Conservation (phyloP, 257 asterid species). For the Ophiorrhiza pumila region DNA sequence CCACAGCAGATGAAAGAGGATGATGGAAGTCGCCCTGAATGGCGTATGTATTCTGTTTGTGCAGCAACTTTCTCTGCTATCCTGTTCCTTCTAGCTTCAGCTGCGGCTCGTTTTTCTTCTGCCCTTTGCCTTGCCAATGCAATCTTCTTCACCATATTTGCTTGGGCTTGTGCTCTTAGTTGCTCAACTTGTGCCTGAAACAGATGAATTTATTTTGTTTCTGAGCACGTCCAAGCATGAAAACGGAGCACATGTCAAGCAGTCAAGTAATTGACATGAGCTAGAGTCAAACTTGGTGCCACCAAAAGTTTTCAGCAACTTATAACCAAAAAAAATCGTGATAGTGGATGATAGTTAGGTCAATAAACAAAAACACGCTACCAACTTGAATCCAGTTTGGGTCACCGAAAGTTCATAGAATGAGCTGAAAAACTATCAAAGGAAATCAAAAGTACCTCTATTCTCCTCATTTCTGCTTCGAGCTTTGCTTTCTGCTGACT, state of each 20-base stretch:
- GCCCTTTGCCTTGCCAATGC: constrained; percentile 83
- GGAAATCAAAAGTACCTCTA: constrained; percentile 50
- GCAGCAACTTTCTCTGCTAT: constrained; percentile 71
- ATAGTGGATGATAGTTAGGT: background rate
- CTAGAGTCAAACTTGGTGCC: background rate
- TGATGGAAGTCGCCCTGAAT: constrained; percentile 78
- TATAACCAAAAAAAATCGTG: background rate
- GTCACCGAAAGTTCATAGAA: background rate
- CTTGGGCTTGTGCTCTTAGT: constrained; percentile 80
- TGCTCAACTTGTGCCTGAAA: constrained; percentile 65
- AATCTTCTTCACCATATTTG: constrained; percentile 79
- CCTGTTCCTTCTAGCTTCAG: constrained; percentile 65
- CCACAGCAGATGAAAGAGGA: constrained; percentile 72
- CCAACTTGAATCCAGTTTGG: background rate
- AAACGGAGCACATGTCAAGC: background rate
- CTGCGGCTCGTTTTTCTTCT: constrained; percentile 70
- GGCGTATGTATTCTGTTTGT: constrained; percentile 73
- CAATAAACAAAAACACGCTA: no score
- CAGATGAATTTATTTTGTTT: background rate
- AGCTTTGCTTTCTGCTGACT: constrained; percentile 87
- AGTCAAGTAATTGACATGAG: background rate
- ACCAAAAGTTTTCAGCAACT: background rate
- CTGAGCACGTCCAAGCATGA: background rate
- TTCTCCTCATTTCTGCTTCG: constrained; percentile 95
- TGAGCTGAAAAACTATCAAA: background rate